Conservation (phyloP, 2,329 filamentous ascomycete genomes). For the Helminthosporium solani region DNA sequence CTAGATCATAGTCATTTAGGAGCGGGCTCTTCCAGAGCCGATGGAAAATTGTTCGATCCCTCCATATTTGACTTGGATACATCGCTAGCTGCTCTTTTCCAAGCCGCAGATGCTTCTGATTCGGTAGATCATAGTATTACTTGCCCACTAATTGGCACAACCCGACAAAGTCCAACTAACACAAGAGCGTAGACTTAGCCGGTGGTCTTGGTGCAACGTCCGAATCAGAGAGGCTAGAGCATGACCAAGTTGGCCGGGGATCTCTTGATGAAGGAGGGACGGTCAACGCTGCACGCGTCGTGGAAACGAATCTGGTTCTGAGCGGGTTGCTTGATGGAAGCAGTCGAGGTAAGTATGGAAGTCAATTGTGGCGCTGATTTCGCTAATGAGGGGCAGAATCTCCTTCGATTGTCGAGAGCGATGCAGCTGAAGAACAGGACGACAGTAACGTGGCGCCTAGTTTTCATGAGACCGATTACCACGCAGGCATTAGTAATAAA, state of each 20-base stretch:
- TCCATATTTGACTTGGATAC: too few species aligned
- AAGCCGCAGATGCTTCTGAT: too few species aligned
- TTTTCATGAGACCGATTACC: slow-evolving; percentile 7
- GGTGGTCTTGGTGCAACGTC: too few species aligned
- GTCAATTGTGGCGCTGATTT: slow-evolving; percentile 10
- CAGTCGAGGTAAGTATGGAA: slow-evolving; percentile 13
- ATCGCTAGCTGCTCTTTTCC: too few species aligned
- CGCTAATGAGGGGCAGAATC: slow-evolving; percentile 9
- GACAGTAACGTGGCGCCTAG: slow-evolving; percentile 9
- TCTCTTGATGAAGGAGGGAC: slow-evolving; percentile 9
- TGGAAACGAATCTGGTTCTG: slow-evolving; percentile 8
- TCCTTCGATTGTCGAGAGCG: slow-evolving; percentile 11
- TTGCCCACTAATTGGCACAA: too few species aligned
- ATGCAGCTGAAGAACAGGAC: slow-evolving; percentile 9
- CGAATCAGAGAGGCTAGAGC: slow-evolving; percentile 12
- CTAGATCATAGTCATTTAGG: too few species aligned
- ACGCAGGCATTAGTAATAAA: slow-evolving; percentile 8
- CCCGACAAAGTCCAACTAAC: too few species aligned
- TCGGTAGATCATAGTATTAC: too few species aligned
- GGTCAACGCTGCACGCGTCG: slow-evolving; percentile 7
- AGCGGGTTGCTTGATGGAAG: slow-evolving; percentile 11
- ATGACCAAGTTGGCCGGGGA: slow-evolving; percentile 9
- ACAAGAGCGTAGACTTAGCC: too few species aligned
- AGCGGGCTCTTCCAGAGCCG: too few species aligned
- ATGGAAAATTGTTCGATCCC: too few species aligned